Evolutionary conservation across 2,329 filamentous ascomycete species (phyloP), one percentile per base, ranked within the genome.

Genomic region (Monosporascus sp.): DNA sequence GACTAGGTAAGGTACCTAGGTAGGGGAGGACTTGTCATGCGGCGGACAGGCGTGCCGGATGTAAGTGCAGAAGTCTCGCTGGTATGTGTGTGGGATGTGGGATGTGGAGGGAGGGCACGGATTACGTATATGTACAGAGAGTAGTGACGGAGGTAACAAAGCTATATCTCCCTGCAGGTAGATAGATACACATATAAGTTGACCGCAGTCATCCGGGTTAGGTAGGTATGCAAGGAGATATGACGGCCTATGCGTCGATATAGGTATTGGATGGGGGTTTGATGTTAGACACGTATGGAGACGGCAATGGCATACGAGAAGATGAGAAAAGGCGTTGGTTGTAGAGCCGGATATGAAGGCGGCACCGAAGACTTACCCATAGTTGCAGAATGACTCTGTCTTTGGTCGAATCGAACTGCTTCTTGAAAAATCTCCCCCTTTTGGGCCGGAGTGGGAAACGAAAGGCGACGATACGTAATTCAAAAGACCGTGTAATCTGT

Each of bases 1-100:
- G 54, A 40, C 41, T 19, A 22, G n/a, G 20, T n/a, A 20, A 43
- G 40, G 40, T 43, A 43, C 9, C 9, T 43, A 20, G 40, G 40
- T 22, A 43, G 59, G 59, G 59, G 50, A 58, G 54, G 58, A 58
- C 60, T 20, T 24, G 41, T 59, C 51, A 58, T 61, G 54, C 51
- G 54, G 50, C 47, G 31, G 51, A 51, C 52, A 48, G 50, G 48
- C 46, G 52, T 55, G 48, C 56, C 27, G 56, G 52, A 56, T 54
- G 53, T 55, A 46, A 59, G 51, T 55, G 53, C 56, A 57, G 58
- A 52, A 20, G 35, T 41, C 17, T 26, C 20, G 24, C 37, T 50
- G 38, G 48, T 17, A 22, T 38, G 16, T 22, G 31, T 44, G 40
- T 22, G 40, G 40, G 40, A 41, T 45, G 43, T 45, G 43, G 20